These are phyloP conservation scores for Raffaelea albimanens DNA, from an alignment of 2,329 filamentous ascomycete species.

Conservation along the genomic window DNA sequence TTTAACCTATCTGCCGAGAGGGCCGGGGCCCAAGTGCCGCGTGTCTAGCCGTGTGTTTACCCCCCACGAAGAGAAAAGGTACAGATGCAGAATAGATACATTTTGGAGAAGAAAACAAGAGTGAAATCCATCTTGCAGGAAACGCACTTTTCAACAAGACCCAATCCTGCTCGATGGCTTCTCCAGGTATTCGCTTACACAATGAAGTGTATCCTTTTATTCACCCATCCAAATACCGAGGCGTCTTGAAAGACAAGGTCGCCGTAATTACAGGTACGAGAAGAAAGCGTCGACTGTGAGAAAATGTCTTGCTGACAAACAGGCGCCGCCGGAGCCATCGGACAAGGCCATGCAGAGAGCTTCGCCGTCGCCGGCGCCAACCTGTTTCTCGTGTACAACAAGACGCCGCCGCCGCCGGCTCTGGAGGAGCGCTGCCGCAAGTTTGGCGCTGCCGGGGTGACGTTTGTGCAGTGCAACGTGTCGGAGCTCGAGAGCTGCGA, in stretches of 20 bases:
- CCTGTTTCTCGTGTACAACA: constrained; percentile 20
- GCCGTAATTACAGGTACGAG: constrained; percentile 17
- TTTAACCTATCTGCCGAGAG: not conserved
- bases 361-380: constrained; percentile 20
- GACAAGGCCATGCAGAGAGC: constrained; percentile 18
- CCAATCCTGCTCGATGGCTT: too few relatives aligned
- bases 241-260: constrained; percentile 16
- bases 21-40: not conserved
- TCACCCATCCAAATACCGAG: constrained; percentile 17
- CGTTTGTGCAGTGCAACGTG: constrained; percentile 18
- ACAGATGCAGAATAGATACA: not conserved
- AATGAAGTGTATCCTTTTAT: constrained; percentile 22
- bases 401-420: constrained; percentile 15
- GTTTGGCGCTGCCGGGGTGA: constrained; percentile 15
- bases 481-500: constrained; percentile 17
- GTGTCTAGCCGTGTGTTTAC: not conserved
- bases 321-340: constrained; percentile 21
- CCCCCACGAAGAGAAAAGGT: not conserved
- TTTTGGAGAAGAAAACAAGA: not conserved
- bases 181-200: constrained; percentile 14
- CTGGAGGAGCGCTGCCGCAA: constrained; percentile 13
- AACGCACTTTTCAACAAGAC: too few relatives aligned
- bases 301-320: not conserved
- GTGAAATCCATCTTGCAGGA: too few relatives aligned
- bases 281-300: not conserved